Evolutionary conservation across 495 filamentous ascomycete genomes (phyloP), one percentile per base, ranked within the genome.

Genomic region (Penicillium robsamsonii): DNA sequence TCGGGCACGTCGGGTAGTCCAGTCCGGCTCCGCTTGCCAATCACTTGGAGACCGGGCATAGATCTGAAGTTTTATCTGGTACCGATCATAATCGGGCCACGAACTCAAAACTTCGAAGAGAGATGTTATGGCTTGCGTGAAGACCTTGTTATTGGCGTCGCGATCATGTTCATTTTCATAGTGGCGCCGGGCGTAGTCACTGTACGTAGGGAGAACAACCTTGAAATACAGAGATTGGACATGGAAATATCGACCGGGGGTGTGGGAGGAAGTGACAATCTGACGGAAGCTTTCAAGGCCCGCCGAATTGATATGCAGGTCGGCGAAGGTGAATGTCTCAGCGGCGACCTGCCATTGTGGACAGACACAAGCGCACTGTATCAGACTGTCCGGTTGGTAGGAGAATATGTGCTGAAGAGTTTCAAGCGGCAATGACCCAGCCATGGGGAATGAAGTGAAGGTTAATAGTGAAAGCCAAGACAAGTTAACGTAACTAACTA

Each of bases 41-140:
- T 50, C 48, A 18, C 48, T 29, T 50, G 48, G 48, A 1, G 48
- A 50, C 5, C 48, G 35, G 17, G 24, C 17, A 13, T 40, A 50
- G 2, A 50, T 22, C 11, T 25, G 12, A 8, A 50, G 35, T 9
- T 1, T 10, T 1, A 38, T 27, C 22, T 22, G 22, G 15, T 15
- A 9, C 5, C 15, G 8, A 7, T 35, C 18, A 4, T 38, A 12
- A 9, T 29, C 6, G 31, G 48, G 24, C 48, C 48, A 50, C 27
- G 22, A 40, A 8, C 48, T 41, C 13, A 50, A 13, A 5, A 40
- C 18, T 10, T 40, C 7, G 9, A 50, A 50, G 2, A 50, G 48
- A 10, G 48, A 40, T 27, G 12, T 17, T 12, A 50, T n/a, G 1
- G 35, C 18, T 35, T 29, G 48, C 22, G 48, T 41, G 24, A 50